Percentiles rank a stretch among this genome's conserved stretches.
Evolutionary conservation across 2,329 filamentous ascomycete genomes (phyloP).

Genomic region (Esteya vermicola): DNA sequence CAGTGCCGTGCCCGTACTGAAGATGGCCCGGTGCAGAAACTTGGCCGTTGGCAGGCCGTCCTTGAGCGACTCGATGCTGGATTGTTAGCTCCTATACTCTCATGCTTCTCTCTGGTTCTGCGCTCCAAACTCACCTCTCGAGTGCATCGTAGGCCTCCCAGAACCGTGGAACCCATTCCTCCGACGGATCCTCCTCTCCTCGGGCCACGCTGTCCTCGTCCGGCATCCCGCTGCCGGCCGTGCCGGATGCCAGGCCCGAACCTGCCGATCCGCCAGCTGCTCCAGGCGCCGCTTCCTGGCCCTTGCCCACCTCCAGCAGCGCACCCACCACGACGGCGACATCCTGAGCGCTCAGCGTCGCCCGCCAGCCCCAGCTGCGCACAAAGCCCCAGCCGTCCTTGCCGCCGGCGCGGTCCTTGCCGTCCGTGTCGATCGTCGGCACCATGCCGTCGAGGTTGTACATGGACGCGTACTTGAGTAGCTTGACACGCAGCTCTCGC

Average conservation of each 20-base stretch:
- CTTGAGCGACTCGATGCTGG: constrained; percentile 62
- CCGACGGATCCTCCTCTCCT: constrained; percentile 18
- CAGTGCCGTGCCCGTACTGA: constrained; percentile 79
- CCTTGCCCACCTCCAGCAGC: constrained; percentile 77
- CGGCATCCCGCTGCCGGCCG: constrained; percentile 27
- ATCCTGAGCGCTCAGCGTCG: constrained; percentile 83
- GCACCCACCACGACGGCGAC: constrained; percentile 87
- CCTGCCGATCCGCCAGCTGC: constrained; percentile 15
- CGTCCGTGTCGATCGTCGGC: constrained; percentile 59
- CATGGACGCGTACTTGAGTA: constrained; percentile 81
- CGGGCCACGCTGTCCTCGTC: constrained; percentile 32
- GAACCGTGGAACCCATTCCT: constrained; percentile 54
- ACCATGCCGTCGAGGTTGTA: constrained; percentile 93
- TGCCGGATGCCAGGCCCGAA: constrained; percentile 13
- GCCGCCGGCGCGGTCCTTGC: constrained; percentile 51
- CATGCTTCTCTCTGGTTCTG: constrained; percentile 1
- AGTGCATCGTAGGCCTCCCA: constrained; percentile 62
- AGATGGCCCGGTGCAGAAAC: constrained; percentile 80
- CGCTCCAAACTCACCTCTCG: constrained; percentile 39
- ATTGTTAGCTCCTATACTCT: not conserved
- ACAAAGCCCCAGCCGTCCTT: constrained; percentile 97
- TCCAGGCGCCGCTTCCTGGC: constrained; percentile 22
- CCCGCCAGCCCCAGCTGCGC: constrained; percentile 93
- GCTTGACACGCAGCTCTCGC: constrained; percentile 60
- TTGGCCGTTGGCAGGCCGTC: constrained; percentile 70